Percentiles rank a stretch among this genome's conserved stretches.
Conservation (phyloP, 257 asterid genomes). For the Cinchona pubescens region DNA sequence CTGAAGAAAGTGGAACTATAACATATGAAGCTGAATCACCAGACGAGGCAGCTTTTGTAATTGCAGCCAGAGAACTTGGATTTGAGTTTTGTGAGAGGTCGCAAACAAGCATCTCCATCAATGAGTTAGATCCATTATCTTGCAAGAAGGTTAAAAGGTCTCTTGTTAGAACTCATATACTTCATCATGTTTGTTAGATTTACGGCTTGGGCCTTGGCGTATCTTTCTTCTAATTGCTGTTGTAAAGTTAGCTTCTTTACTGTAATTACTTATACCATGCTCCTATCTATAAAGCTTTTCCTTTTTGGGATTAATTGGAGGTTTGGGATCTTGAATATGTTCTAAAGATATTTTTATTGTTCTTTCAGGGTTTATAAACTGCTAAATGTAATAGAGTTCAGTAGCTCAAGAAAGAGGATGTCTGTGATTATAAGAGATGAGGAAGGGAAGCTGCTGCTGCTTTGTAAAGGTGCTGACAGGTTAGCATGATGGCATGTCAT, state of each 20-base stretch:
- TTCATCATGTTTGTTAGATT: neutral
- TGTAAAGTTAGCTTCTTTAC: neutral
- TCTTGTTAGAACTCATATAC: neutral
- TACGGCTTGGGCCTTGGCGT: neutral
- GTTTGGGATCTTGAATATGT: neutral
- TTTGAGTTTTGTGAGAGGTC: constrained; percentile 71
- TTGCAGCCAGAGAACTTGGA: constrained; percentile 74
- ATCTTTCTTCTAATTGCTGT: neutral
- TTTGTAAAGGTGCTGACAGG: constrained; percentile 85
- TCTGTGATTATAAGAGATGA: constrained; percentile 61
- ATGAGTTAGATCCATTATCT: constrained; percentile 48
- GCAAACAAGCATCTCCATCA: constrained; percentile 52
- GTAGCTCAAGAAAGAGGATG: constrained; percentile 73
- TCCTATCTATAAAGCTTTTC: too few species aligned
- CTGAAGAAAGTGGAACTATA: constrained; percentile 45
- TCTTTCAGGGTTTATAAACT: constrained; percentile 54
- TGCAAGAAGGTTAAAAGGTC: constrained; percentile 59
- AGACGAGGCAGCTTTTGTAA: constrained; percentile 77
- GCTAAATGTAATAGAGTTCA: constrained; percentile 54
- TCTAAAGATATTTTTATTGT: constrained; percentile 5
- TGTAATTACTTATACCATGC: neutral
- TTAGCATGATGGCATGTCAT: constrained; percentile 25
- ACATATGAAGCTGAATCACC: constrained; percentile 83
- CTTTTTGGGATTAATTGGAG: neutral
- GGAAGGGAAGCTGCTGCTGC: constrained; percentile 55